Evolutionary conservation across 805 yeast species (phyloP), one percentile per base, ranked within the genome.

Genomic region (Spathaspora girioi): DNA sequence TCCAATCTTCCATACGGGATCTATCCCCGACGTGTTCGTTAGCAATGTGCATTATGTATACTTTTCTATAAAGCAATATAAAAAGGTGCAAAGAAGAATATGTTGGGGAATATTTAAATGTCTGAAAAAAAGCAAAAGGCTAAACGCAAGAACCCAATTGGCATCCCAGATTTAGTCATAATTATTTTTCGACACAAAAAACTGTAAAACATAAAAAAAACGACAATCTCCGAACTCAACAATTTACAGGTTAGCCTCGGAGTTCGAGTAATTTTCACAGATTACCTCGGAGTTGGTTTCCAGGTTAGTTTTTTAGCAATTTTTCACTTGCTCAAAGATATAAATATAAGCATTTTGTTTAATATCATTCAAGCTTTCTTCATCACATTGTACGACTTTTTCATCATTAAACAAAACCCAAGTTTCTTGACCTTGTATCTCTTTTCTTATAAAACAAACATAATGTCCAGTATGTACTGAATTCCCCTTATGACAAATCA

Each of bases 401-500:
- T 91, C 97, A 63, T 91, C 97, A 63, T 91, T 91, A 70, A 83
- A 92, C 43, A 91, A 71, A 1, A 86, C 85, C 96, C 96, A 90
- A 49, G 74, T 70, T 11, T 55, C 62, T 48, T 59, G 64, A 1
- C 73, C 77, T 6, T 73, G 59, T 2, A 67, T 51, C 1, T 47
- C 49, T 53, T 81, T 79, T 50, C 75, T 78, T 31, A 88, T 73
- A 60, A 87, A 91, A 1, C 85, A 88, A 41, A 92, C 97, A 66
- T 91, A 91, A 65, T 91, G 97, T 0, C 97, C 97, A 0, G 96
- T 88, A 58, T 92, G 97, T 1, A 89, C 86, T 11, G 96, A 86
- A 1, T 83, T 76, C 7, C 97, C 97, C 65, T 91, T 92, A 66
- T 91, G 97, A 64, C 97, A 90, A 14, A 92, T 75, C 5, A 88